Conservation (phyloP, 495 filamentous ascomycete species). For the Penicillium subrubescens region DNA sequence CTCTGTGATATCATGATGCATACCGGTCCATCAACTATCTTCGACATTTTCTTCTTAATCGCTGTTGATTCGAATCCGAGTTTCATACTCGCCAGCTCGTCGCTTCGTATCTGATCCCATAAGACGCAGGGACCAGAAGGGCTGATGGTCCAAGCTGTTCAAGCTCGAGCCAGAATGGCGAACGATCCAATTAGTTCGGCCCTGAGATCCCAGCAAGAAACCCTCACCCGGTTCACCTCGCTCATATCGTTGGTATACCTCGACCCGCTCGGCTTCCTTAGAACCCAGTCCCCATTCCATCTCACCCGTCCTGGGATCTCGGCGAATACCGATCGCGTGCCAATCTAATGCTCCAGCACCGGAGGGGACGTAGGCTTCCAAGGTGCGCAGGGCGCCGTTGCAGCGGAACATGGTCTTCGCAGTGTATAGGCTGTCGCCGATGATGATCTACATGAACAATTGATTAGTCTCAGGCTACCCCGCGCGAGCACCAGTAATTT, state of each 20-base stretch:
- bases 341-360: slow-evolving; percentile 18
- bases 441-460: slow-evolving; percentile 12
- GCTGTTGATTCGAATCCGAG: slow-evolving; percentile 16
- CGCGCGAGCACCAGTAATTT: background rate
- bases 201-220: slow-evolving; percentile 16
- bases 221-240: background rate
- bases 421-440: slow-evolving; percentile 2
- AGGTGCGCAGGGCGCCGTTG: slow-evolving; percentile 16
- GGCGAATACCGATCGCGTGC: slow-evolving; percentile 18
- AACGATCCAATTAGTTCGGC: slow-evolving; percentile 12
- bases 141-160: slow-evolving; percentile 8
- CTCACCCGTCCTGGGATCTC: slow-evolving; percentile 8
- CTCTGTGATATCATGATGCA: background rate
- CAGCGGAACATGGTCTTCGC: slow-evolving; percentile 20
- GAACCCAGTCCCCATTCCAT: slow-evolving; percentile 18
- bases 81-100: slow-evolving; percentile 8
- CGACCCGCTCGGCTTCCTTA: background rate
- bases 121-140: slow-evolving; percentile 18
- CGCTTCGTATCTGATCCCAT: background rate
- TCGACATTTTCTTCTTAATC: background rate
- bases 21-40: background rate
- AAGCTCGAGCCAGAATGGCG: slow-evolving; percentile 13
- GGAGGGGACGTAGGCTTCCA: slow-evolving; percentile 18
- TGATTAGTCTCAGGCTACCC: background rate
- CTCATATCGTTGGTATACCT: slow-evolving; percentile 13